Conservation (phyloP, 1,284 basidiomycete species). For the Cryptococcus sp. region DNA sequence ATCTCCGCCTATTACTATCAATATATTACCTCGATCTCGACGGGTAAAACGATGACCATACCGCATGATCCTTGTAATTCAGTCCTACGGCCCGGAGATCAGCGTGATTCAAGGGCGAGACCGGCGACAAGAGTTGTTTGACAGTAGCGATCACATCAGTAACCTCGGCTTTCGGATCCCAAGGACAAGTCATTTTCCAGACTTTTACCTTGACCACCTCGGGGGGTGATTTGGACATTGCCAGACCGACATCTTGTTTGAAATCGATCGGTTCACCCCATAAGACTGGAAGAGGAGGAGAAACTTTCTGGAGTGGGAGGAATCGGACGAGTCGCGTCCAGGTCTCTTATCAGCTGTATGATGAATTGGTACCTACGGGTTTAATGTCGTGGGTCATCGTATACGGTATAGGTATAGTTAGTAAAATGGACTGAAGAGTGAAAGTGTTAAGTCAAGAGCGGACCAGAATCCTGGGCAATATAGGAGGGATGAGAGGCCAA, state of each 20-base stretch:
- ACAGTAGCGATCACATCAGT: slow-evolving; percentile 9
- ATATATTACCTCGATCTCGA: slow-evolving; percentile 4
- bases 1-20: slow-evolving; percentile 13
- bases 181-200: slow-evolving; percentile 7
- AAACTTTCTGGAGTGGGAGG: slow-evolving; percentile 13
- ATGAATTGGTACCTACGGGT: too few species aligned
- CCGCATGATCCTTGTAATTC: slow-evolving; percentile 31
- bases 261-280: neutral
- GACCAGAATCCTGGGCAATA: too few species aligned
- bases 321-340: slow-evolving; percentile 34
- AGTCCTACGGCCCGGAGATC: slow-evolving; percentile 35
- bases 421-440: too few species aligned
- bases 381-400: too few species aligned
- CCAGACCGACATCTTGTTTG: slow-evolving; percentile 37
- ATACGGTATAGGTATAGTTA: too few species aligned
- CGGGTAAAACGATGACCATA: neutral
- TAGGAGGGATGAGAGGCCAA: too few species aligned
- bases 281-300: neutral
- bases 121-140: slow-evolving; percentile 31
- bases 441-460: too few species aligned
- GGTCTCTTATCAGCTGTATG: neutral
- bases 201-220: slow-evolving; percentile 16
- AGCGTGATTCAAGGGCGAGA: slow-evolving; percentile 25
- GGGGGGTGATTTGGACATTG: slow-evolving; percentile 12
- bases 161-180: slow-evolving; percentile 12